A percentile compares a stretch with the other conserved stretches of the same genome.
Conservation (phyloP, 371 early-diverging fungal genomes). For the Aphelidium insulamus region DNA sequence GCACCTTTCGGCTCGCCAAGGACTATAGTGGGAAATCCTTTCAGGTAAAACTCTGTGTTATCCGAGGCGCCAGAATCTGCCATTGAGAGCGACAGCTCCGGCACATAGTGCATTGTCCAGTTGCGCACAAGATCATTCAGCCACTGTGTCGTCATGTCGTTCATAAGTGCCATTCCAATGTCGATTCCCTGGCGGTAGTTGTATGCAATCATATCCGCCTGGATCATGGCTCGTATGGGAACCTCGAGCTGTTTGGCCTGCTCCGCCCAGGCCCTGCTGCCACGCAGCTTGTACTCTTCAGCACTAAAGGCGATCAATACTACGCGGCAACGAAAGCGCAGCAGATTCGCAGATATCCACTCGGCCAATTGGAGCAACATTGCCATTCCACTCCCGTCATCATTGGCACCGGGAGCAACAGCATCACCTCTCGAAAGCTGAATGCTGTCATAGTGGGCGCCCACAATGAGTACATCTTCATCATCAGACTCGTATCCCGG, state of each 20-base stretch:
- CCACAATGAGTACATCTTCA: constrained; percentile 13
- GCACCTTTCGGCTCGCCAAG: constrained; percentile 18
- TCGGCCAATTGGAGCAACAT: constrained; percentile 11
- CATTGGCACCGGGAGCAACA: constrained; percentile 16
- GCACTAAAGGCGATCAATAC: constrained; percentile 13
- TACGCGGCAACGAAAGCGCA: constrained; percentile 10
- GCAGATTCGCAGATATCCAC: constrained; percentile 6
- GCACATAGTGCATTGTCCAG: constrained; percentile 11
- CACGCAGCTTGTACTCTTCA: constrained; percentile 16
- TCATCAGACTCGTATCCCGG: too few relatives aligned
- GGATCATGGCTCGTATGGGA: constrained; percentile 11
- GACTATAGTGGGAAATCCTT: constrained; percentile 11
- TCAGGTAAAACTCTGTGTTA: constrained; percentile 13
- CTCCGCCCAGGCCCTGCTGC: constrained; percentile 12
- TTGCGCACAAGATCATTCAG: constrained; percentile 8
- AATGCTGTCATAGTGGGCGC: constrained; percentile 16
- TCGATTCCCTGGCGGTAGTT: constrained; percentile 13
- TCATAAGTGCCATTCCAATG: constrained; percentile 13
- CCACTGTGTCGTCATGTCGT: constrained; percentile 9
- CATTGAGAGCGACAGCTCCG: constrained; percentile 9
- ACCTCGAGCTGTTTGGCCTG: constrained; percentile 5
- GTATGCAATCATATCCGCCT: constrained; percentile 17
- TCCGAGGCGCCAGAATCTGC: constrained; percentile 15
- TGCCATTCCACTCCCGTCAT: constrained; percentile 11
- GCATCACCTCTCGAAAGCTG: constrained; percentile 9